Base-by-base conservation (phyloP, 192 early-diverging fungal genomes). In the Lunasporangiospora selenospora region DNA sequence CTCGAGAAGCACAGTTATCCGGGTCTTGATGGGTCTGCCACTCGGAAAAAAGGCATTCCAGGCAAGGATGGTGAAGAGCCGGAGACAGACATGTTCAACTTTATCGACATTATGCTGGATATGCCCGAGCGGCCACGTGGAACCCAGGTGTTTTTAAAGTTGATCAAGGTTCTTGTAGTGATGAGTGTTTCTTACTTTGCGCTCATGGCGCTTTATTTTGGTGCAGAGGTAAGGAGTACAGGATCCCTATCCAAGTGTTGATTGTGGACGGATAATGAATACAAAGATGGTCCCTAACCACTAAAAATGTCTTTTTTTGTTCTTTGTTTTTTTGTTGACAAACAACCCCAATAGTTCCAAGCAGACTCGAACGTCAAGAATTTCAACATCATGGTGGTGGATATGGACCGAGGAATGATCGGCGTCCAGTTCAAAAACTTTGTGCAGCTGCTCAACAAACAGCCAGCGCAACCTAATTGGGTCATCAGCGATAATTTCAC, bases 71-170 rank as follows among this genome's bases (percentile, higher is more conserved):
- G 67, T 3, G 53, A 57, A 30, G 53, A 71, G n/a, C 67, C 67
- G n/a, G 67, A 71, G 53, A 71, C 67, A 19, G 59, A 71, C 27
- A 23, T 61, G 52, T 71, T 71, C 41, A 57, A 71, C 10, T 62
- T 62, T 71, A 59, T 71, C 12, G 39, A 55, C 23, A 71, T 62
- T 6, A 71, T 71, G 67, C 45, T 71, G 45, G 47, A 56, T 11
- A 61, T 71, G 59, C 67, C 67, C 2, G 59, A 57, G n/a, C 6
- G 44, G 13, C 67, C 67, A 0, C 56, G 53, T 3, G 62, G 67
- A 53, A 37, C 29, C 24, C 24, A 56, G 24, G 58, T 71, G 3
- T 36, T 55, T 18, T 39, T 50, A 38, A 71, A 71, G 41, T 31
- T 62, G n/a, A 6, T 42, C 58, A 71, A 71, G 19, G 67, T 62